Evolutionary conservation across 139 green algal genomes (phyloP).

Genomic region (Nannochloris sp.): DNA sequence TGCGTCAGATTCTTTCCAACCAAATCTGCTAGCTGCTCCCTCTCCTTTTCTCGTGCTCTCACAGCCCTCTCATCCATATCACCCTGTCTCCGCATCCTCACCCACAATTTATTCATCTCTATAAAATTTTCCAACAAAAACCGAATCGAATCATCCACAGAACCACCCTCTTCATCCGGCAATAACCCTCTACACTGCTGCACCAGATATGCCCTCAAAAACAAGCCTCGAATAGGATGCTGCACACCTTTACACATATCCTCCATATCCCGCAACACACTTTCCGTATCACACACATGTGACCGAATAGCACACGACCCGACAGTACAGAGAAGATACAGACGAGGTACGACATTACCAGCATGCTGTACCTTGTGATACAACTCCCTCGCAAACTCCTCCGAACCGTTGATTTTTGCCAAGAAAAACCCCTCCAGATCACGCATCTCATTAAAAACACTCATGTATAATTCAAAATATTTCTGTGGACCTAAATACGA

Average conservation of each 20-base stretch:
- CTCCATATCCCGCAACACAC: constrained; percentile 61
- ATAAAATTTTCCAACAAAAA: constrained; percentile 98
- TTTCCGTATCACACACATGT: neutral
- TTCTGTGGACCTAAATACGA: constrained; percentile 81
- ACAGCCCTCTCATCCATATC: constrained; percentile 37
- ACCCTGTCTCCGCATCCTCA: constrained; percentile 70
- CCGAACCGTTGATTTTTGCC: constrained; percentile 62
- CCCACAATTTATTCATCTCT: constrained; percentile 99
- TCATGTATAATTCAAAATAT: constrained; percentile 98
- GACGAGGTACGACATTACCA: constrained; percentile 87
- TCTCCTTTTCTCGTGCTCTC: constrained; percentile 70
- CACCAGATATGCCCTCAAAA: constrained; percentile 87
- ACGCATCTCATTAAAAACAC: constrained; percentile 74
- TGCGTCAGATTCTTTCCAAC: constrained; percentile 97
- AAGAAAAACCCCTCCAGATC: constrained; percentile 71
- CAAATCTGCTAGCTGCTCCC: constrained; percentile 85
- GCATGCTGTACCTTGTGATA: constrained; percentile 96
- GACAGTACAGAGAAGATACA: constrained; percentile 47
- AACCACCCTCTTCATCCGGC: constrained; percentile 53
- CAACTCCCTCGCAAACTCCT: constrained; percentile 56
- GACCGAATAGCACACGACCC: constrained; percentile 6
- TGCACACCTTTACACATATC: constrained; percentile 97
- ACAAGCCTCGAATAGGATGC: constrained; percentile 92
- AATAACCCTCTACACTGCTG: constrained; percentile 55
- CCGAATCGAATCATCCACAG: constrained; percentile 80